Evolutionary conservation across 2,329 filamentous ascomycete genomes (phyloP).

Genomic region (Lasiodiplodia hormozganensis): DNA sequence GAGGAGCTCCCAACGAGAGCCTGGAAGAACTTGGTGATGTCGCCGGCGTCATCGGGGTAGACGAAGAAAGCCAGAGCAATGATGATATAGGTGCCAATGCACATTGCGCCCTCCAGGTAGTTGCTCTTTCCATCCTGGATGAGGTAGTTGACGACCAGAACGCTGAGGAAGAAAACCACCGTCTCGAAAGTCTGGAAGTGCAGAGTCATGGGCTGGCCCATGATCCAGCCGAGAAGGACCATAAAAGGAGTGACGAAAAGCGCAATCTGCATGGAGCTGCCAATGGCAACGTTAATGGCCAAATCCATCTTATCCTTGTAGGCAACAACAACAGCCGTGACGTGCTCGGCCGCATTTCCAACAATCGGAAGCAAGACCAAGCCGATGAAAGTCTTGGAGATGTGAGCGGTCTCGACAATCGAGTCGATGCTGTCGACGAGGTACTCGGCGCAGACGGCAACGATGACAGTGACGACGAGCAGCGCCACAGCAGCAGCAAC

Average conservation of each 20-base stretch:
- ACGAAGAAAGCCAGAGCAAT: constrained; percentile 67
- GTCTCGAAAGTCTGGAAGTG: constrained; percentile 92
- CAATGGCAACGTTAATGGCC: constrained; percentile 62
- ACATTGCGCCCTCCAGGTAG: constrained; percentile 79
- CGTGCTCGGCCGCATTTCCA: constrained; percentile 64
- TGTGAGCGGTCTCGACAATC: constrained; percentile 58
- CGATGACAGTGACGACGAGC: constrained; percentile 56
- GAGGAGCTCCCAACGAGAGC: background rate
- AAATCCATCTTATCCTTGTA: constrained; percentile 66
- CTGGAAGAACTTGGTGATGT: constrained; percentile 33
- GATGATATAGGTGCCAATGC: constrained; percentile 62
- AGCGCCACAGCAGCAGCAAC: constrained; percentile 54
- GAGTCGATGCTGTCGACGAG: constrained; percentile 62
- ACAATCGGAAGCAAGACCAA: constrained; percentile 64
- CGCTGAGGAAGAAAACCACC: constrained; percentile 81
- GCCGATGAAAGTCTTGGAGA: constrained; percentile 65
- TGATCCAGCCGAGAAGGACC: constrained; percentile 63
- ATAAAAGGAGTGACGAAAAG: constrained; percentile 65
- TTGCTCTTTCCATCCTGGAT: constrained; percentile 86
- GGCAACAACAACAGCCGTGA: constrained; percentile 61
- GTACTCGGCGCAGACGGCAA: constrained; percentile 60
- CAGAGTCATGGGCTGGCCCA: constrained; percentile 64
- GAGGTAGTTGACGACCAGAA: constrained; percentile 87
- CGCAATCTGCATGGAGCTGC: constrained; percentile 62
- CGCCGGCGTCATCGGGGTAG: constrained; percentile 61